Evolutionary conservation across 768 basidiomycete genomes (phyloP), one percentile per base, ranked within the genome.

Genomic region (Baorangia bicolor): DNA sequence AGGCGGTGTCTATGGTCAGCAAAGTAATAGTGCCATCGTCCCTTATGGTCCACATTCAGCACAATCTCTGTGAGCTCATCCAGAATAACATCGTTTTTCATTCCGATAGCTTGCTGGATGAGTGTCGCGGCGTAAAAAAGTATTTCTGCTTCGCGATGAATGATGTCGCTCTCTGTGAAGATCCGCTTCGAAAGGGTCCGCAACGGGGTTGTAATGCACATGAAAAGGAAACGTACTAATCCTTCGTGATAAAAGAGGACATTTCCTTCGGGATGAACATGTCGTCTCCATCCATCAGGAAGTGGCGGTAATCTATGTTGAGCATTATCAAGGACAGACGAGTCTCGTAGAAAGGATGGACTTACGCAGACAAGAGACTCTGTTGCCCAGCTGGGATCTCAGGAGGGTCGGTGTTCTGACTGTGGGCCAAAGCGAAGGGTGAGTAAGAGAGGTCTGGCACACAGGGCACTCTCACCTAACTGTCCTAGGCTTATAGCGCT

Each of bases 1-100:
- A 63, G 62, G 27, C 34, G 58, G 21, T 60, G 10, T 7, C 18
- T 40, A 33, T 63, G 63, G 48, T 63, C 63, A 18, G 57, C 62
- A 35, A 63, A 63, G 34, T 63, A 57, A 44, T 63, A 65, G n/a
- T 20, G 14, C 42, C 63, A 64, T 21, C 1, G 2, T 8, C 8
- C 21, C n/a, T 2, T 4, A 6, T 43, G 34, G 8, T 57, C 51
- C 31, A 64, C 40, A 9, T 61, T 56, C 10, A 59, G 16, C 11
- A 63, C 61, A 5, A 61, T 37, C 28, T 63, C 57, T 14, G 47
- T 48, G 39, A 56, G 34, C 2, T 56, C 49, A 13, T 63, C 58
- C 5, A 61, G 21, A 25, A 38, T 48, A 31, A 50, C 54, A 20
- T 34, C 40, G 0, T 8, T 2, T 12, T 25, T 43, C 5, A n/a